Evolutionary conservation across 495 filamentous ascomycete genomes (phyloP).

Genomic region (Tuber borchii): DNA sequence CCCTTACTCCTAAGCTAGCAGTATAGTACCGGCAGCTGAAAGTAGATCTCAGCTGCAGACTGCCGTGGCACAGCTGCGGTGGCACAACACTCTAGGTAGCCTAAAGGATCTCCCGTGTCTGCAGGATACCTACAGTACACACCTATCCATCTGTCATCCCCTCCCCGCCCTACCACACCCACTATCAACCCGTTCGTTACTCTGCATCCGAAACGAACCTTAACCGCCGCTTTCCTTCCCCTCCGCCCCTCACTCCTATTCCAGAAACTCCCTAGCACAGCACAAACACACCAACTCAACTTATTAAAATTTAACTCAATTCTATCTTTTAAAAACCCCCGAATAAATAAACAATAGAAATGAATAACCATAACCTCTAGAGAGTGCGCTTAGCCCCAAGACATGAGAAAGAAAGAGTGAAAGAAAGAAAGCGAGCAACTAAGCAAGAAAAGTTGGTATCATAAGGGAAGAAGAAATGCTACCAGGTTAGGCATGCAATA

Average conservation of each 20-base stretch:
- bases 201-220: background rate
- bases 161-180: background rate
- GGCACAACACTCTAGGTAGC: background rate
- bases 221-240: background rate
- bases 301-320: background rate
- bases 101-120: background rate
- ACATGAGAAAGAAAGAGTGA: background rate
- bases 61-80: too few species aligned
- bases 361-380: background rate
- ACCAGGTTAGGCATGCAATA: background rate
- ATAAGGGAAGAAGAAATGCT: background rate
- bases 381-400: background rate
- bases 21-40: background rate
- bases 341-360: background rate
- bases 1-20: background rate
- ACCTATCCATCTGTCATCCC: background rate
- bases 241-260: background rate
- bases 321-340: background rate
- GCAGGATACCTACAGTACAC: constrained; percentile 18
- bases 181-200: background rate
- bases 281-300: background rate
- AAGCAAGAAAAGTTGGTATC: background rate
- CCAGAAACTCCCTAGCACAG: background rate
- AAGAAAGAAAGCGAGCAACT: background rate
- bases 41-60: background rate